These are phyloP conservation scores for Diaporthe vexans DNA, from an alignment of 2,329 filamentous ascomycete species.

Conservation along the genomic window DNA sequence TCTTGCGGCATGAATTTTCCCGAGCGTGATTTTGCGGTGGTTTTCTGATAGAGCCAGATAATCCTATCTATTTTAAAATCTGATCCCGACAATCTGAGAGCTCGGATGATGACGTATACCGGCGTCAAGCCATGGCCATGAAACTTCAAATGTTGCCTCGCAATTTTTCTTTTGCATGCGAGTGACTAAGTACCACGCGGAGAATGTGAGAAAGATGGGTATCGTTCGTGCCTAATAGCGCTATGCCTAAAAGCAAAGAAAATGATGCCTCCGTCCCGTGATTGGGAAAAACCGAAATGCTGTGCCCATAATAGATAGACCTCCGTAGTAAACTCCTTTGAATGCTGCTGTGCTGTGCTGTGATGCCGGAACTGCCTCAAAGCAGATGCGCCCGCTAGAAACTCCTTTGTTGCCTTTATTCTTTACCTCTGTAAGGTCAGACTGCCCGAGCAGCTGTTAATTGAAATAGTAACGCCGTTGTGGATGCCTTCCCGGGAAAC, in stretches of 20 bases:
- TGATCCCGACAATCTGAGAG: background rate
- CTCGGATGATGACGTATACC: background rate
- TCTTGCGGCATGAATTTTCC: background rate
- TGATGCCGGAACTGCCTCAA: constrained; percentile 28
- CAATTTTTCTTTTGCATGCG: background rate
- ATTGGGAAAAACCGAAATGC: background rate
- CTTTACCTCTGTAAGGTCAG: background rate
- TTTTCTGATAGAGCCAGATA: background rate
- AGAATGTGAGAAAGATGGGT: constrained; percentile 37
- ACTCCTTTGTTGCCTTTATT: constrained; percentile 24
- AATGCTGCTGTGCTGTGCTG: constrained; percentile 22
- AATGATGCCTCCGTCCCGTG: constrained; percentile 35
- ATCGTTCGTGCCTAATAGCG: constrained; percentile 46
- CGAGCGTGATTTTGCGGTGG: background rate
- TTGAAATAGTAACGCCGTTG: background rate
- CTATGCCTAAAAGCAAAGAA: constrained; percentile 40
- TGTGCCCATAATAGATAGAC: background rate
- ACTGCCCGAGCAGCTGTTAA: background rate
- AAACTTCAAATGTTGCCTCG: background rate
- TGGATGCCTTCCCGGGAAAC: background rate
- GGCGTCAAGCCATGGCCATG: background rate
- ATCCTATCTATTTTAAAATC: background rate
- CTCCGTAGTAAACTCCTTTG: background rate
- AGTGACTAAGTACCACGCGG: background rate
- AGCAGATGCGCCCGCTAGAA: constrained; percentile 19